Conservation (phyloP, 2,329 filamentous ascomycete species). For the Fusarium solani-melongenae region DNA sequence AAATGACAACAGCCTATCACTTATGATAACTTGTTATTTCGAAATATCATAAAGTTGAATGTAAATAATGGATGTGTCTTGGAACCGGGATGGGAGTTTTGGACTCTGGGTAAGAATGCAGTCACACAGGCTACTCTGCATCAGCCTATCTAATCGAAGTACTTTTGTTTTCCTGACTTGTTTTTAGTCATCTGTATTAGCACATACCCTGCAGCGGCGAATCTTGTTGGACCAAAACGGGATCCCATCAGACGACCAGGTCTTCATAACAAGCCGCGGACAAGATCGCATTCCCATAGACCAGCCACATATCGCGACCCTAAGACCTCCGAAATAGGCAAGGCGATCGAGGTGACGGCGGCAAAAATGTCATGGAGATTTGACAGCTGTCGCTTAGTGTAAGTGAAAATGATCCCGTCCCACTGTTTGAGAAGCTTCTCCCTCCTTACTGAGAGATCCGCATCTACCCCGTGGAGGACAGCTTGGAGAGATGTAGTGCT, state of each 20-base stretch:
- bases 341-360: slow-evolving; percentile 10
- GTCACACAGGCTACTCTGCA: too few relatives aligned
- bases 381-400: slow-evolving; percentile 6
- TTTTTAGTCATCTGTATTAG: too few relatives aligned
- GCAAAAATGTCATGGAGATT: slow-evolving; percentile 24
- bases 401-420: slow-evolving; percentile 6
- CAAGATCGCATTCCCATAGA: slow-evolving; percentile 15
- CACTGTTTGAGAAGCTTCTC: slow-evolving; percentile 6
- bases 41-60: too few relatives aligned
- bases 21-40: too few relatives aligned
- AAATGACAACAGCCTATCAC: too few relatives aligned
- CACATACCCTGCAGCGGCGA: not conserved
- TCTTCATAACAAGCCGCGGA: slow-evolving; percentile 3
- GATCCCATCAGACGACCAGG: not conserved
- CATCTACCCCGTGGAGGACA: not conserved
- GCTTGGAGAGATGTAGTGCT: not conserved
- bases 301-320: slow-evolving; percentile 20
- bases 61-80: too few relatives aligned
- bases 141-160: too few relatives aligned
- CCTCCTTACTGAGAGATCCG: not conserved
- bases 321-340: not conserved
- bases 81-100: too few relatives aligned
- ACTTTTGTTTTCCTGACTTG: too few relatives aligned
- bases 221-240: not conserved
- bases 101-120: too few relatives aligned